Conservation (phyloP, 345 rosid species). For the Eucalyptus cloeziana region DNA sequence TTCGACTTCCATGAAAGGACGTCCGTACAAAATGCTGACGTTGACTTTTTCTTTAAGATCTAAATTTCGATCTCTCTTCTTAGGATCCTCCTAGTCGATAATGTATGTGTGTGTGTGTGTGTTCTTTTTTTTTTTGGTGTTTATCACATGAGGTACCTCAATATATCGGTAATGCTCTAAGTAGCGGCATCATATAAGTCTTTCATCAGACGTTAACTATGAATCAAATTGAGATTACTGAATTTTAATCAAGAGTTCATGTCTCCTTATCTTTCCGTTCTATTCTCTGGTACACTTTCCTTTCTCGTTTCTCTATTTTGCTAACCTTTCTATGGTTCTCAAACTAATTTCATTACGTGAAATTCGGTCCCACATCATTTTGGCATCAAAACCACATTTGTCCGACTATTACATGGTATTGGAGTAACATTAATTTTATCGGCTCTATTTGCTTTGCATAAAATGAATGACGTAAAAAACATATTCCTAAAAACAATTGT, state of each 20-base stretch:
- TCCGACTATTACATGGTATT: neutral
- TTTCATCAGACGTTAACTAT: neutral
- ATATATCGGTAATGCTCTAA: neutral
- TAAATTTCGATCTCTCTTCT: neutral
- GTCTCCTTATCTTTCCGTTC: neutral
- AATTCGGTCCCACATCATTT: neutral
- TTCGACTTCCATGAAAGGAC: neutral
- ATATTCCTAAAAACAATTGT: neutral
- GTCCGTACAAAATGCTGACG: neutral
- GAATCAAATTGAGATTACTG: neutral
- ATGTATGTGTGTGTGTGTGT: neutral
- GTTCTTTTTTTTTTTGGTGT: neutral
- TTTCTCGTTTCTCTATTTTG: neutral
- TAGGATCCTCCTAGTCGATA: neutral
- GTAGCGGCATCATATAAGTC: neutral
- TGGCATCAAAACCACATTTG: neutral
- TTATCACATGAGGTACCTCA: neutral
- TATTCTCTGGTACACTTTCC: neutral
- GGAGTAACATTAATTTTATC: neutral
- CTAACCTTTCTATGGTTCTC: neutral
- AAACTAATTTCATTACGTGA: neutral
- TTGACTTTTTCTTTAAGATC: neutral
- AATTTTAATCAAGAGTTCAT: neutral
- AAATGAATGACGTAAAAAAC: neutral
- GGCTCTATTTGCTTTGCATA: rapidly evolving